phyloP scores from a whole-genome alignment of 345 rosid species.

The Hypericum perforatum region DNA sequence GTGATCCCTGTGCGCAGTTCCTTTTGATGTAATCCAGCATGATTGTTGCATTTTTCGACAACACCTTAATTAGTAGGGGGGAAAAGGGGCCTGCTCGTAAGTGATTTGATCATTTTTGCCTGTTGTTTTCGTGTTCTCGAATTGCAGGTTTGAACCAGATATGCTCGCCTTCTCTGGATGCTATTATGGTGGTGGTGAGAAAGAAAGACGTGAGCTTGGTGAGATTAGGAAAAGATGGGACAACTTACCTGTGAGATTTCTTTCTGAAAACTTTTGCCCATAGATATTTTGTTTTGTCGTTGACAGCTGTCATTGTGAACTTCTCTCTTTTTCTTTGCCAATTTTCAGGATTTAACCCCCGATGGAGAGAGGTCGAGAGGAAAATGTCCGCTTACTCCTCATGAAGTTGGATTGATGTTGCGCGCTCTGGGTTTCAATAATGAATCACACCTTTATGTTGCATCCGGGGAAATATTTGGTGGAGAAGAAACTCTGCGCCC shows the following conservation, averaged over 20 bases:
- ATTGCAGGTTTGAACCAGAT: constrained; percentile 86
- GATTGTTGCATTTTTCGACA: no score
- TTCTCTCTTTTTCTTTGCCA: no score
- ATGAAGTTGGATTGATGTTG: constrained; percentile 92
- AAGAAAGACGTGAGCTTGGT: constrained; percentile 75
- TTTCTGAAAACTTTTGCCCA: background rate
- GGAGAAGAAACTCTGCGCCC: constrained; percentile 88
- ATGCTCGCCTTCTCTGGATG: constrained; percentile 99
- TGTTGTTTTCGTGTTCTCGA: background rate
- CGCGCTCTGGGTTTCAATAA: constrained; percentile 90
- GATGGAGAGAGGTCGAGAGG: constrained; percentile 87
- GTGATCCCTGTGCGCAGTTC: no score
- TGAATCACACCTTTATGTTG: constrained; percentile 78
- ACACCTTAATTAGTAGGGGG: no score
- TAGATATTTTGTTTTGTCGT: no score
- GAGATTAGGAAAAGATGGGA: constrained; percentile 95
- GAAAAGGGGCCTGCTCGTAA: no score
- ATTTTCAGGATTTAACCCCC: constrained; percentile 68
- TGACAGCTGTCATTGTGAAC: no score
- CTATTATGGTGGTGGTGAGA: constrained; percentile 97
- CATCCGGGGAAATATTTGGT: constrained; percentile 97
- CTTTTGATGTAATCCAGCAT: no score
- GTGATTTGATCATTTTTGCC: no score
- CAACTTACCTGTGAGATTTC: constrained; percentile 79
- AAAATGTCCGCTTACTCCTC: constrained; percentile 93